phyloP scores from a whole-genome alignment of 768 basidiomycete species.

The Leccinum imitatum region DNA sequence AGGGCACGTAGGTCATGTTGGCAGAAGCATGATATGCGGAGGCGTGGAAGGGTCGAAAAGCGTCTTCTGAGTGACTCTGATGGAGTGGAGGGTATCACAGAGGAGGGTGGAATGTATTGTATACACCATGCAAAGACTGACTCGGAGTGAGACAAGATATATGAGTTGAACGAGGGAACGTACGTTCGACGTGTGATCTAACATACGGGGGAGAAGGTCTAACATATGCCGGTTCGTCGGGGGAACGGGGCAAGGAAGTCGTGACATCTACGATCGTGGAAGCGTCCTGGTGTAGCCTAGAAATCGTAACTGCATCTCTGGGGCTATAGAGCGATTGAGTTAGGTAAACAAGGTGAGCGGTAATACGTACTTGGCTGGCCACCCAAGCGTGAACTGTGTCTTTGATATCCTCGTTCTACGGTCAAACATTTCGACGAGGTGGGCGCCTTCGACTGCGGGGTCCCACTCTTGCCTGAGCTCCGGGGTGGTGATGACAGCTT shows the following conservation, averaged over 20 bases:
- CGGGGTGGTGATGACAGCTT: constrained; percentile 77
- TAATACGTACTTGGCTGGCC: constrained; percentile 92
- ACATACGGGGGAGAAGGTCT: constrained; percentile 92
- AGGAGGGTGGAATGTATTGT: constrained; percentile 54
- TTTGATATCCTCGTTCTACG: constrained; percentile 80
- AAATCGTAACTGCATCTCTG: constrained; percentile 91
- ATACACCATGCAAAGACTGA: constrained; percentile 94
- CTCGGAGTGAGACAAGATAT: constrained; percentile 5
- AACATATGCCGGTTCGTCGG: constrained; percentile 88
- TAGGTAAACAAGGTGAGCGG: neutral
- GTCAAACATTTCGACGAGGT: constrained; percentile 84
- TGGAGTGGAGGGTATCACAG: constrained; percentile 33
- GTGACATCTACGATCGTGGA: constrained; percentile 87
- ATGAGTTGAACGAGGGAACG: constrained; percentile 27
- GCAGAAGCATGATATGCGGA: constrained; percentile 92
- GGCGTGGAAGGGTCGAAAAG: constrained; percentile 35
- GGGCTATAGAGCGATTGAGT: constrained; percentile 52
- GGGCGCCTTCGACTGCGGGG: constrained; percentile 84
- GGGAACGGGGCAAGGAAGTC: constrained; percentile 89
- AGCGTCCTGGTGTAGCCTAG: constrained; percentile 77
- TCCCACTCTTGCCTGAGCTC: constrained; percentile 93
- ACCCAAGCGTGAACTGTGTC: constrained; percentile 90
- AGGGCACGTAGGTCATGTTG: constrained; percentile 88
- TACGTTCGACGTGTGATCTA: constrained; percentile 78
- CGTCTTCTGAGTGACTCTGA: constrained; percentile 37